Conservation (phyloP, 106 monocot species). For the Acorus gramineus region DNA sequence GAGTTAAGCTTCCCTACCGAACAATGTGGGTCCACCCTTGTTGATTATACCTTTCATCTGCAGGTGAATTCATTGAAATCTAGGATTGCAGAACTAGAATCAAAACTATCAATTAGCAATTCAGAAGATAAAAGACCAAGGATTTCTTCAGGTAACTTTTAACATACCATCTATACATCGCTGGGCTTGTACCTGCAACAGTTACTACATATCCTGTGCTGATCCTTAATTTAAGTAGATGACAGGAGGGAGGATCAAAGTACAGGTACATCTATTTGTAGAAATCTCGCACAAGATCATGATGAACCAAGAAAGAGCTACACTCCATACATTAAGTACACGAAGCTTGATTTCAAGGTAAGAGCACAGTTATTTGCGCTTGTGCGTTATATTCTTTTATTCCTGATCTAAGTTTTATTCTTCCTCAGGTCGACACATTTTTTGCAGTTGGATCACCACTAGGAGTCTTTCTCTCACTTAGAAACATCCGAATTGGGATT, state of each 20-base stretch:
- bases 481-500: slow-evolving; percentile 88
- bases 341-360: slow-evolving; percentile 92
- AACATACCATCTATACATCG: too few species aligned
- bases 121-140: background rate
- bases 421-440: slow-evolving; percentile 87
- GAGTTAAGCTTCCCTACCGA: too few species aligned
- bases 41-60: background rate
- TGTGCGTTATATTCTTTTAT: slow-evolving; percentile 3
- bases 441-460: slow-evolving; percentile 98
- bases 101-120: slow-evolving; percentile 6
- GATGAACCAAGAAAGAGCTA: slow-evolving; percentile 38
- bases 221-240: background rate
- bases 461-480: slow-evolving; percentile 85
- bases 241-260: slow-evolving; percentile 7
- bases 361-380: background rate
- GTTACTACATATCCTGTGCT: too few species aligned
- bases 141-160: too few species aligned
- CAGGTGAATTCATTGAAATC: slow-evolving; percentile 59
- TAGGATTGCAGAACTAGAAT: slow-evolving; percentile 46
- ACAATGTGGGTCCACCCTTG: too few species aligned
- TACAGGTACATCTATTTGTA: slow-evolving; percentile 6
- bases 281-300: slow-evolving; percentile 6
- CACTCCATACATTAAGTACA: slow-evolving; percentile 73
- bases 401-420: background rate
- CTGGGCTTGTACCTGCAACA: too few species aligned